Evolutionary conservation across 169 alveolate species (phyloP), one percentile per base, ranked within the genome.

Genomic region (Toxoplasma gondii): DNA sequence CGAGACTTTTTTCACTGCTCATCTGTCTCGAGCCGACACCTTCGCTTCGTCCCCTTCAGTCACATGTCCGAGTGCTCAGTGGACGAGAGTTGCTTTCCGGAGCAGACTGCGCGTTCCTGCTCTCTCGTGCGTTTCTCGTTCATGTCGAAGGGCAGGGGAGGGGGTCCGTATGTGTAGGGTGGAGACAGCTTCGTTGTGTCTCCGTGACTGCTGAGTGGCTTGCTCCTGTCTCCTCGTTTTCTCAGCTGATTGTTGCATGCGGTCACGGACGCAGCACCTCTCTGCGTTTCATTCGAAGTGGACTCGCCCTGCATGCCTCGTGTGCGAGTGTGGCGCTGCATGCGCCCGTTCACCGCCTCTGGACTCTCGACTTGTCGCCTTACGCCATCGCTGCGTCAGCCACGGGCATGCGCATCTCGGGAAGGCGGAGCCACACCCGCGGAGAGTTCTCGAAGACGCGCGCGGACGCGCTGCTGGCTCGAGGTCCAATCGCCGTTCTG

Each of bases 211-310:
- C 12, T 69, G 82, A 69, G 38, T 7, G 10, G 31, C 38, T 5
- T n/a, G 82, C 82, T 24, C 31, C 29, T 29, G 82, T 34, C 10
- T 22, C 82, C 38, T 7, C 69, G 67, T 45, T 88, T 80, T 67
- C 44, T 84, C 94, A 91, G 94, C 81, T 91, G 54, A 86, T 86
- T n/a, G 94, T 78, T 53, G 78, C 88, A 70, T 91, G 94, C 88
- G 94, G 94, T 81, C 78, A 81, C 81, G 94, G 94, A 39, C 78
- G 74, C 38, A 91, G 94, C 88, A 86, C 88, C 39, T 84, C 90
- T 43, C 80, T 91, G 88, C 88, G 94, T 17, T 91, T 91, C 45
- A 70, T 91, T 7, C 74, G 94, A 5, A 86, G 80, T 36, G 94
- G 94, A n/a, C 88, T 91, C 64, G 78, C 80, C 36, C 39, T 91